A percentile compares a stretch with the other conserved stretches of the same genome.
Conservation (phyloP, 2,329 filamentous ascomycete genomes). For the Fusarium floridanum region DNA sequence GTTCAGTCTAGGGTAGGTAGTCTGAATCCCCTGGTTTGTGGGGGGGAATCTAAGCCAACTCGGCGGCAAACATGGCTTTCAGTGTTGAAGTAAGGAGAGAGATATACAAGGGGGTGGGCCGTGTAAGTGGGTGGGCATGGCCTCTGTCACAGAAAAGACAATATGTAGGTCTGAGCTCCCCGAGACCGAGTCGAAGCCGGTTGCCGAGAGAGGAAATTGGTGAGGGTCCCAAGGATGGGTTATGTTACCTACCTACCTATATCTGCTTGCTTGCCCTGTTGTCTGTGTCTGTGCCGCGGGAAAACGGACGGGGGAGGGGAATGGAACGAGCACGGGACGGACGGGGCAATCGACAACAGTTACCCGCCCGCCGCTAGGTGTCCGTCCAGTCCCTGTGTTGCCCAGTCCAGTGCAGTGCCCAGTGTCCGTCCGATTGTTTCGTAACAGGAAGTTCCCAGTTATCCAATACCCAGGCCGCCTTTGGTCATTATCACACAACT, state of each 20-base stretch:
- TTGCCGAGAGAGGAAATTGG: slow-evolving; percentile 7
- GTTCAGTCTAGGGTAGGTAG: neutral
- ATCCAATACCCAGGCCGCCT: neutral
- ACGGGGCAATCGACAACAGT: neutral
- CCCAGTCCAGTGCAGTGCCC: no score
- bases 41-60: neutral
- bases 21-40: neutral
- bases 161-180: neutral
- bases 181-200: neutral
- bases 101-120: neutral
- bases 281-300: neutral
- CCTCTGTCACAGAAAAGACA: neutral
- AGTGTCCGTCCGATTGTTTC: neutral
- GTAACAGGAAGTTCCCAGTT: neutral
- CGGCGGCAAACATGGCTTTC: neutral
- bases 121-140: neutral
- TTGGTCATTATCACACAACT: slow-evolving; percentile 11
- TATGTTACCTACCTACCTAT: neutral
- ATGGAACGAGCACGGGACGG: neutral
- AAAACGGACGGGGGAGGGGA: neutral
- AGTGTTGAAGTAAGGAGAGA: neutral
- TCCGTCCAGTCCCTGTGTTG: no score
- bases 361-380: neutral
- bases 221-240: neutral
- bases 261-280: neutral